Base-by-base conservation (phyloP, 177 flowering plant species). In the Vitis hybrid region DNA sequence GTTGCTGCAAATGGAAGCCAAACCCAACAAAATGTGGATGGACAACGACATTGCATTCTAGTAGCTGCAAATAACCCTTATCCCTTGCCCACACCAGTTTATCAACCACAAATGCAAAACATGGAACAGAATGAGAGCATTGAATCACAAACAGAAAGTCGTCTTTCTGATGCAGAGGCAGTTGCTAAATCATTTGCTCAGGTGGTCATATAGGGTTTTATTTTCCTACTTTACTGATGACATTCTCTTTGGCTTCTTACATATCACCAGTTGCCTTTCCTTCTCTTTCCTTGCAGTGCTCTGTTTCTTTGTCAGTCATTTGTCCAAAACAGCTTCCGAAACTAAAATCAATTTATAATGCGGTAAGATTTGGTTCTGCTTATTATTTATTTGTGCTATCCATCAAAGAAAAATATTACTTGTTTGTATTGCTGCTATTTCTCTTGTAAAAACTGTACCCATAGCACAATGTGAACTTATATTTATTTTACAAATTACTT, bases 41-140 rank as follows among this genome's bases (percentile, higher is more conserved):
- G 67, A 52, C 85, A 89, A 70, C 89, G 82, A 70, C 97, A 93
- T 74, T 94, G 98, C 77, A 86, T 94, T 79, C 98, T 94, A 77
- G 83, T 94, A 64, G 84, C 94, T 75, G 97, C 97, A 16, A 91
- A 93, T 76, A 93, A 91, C 64, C 98, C 98, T 72, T 86, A 89
- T 72, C 86, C 94, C 35, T 76, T 94, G 80, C 89, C 95, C 12
- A 91, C 98, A 16, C 95, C 98, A 60, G 90, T 93, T 21, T 87
- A 79, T 81, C 82, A 81, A 19, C 94, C 93, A 70, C 83, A 78
- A 68, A 14, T 80, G 62, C 84, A 81, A 66, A 87, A 79, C 27
- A 4, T 74, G 64, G 97, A 94, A 30, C 78, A 77, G 75, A 70
- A 60, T 72, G 97, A 90, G 65, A 83, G 72, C 60, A 62, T 62